Evolutionary conservation across 2,329 filamentous ascomycete genomes (phyloP).

Genomic region (Talaromyces sp.): DNA sequence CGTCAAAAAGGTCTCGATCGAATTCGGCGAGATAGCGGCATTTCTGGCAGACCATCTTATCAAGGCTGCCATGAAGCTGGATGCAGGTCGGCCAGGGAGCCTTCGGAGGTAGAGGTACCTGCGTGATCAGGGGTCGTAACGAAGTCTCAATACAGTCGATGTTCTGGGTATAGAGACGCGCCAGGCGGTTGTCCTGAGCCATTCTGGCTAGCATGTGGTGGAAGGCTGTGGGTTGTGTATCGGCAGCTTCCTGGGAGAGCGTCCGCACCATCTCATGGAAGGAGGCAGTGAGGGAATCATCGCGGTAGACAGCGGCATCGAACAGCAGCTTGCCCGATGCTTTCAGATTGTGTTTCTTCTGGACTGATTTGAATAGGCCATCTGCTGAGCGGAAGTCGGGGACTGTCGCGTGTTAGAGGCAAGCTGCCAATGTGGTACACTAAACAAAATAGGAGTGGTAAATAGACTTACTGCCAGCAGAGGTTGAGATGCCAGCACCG

Average conservation of each 20-base stretch:
- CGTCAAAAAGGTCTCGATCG: slow-evolving; percentile 74
- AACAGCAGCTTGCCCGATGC: slow-evolving; percentile 93
- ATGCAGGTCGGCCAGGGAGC: slow-evolving; percentile 91
- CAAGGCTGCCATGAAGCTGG: slow-evolving; percentile 87
- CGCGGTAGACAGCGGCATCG: slow-evolving; percentile 95
- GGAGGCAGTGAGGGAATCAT: slow-evolving; percentile 79
- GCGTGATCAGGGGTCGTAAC: slow-evolving; percentile 74
- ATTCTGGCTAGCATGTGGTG: slow-evolving; percentile 91
- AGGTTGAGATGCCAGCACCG: slow-evolving; percentile 94
- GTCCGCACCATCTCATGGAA: slow-evolving; percentile 97
- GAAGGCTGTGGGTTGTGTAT: slow-evolving; percentile 79
- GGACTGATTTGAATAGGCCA: slow-evolving; percentile 82
- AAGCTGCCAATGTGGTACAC: slow-evolving; percentile 18
- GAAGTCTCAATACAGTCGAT: slow-evolving; percentile 92
- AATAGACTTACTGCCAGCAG: slow-evolving; percentile 73
- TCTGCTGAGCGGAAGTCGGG: slow-evolving; percentile 93
- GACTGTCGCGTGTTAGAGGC: slow-evolving; percentile 52
- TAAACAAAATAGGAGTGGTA: slow-evolving; percentile 3
- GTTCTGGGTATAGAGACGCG: slow-evolving; percentile 94
- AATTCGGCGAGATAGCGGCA: slow-evolving; percentile 77
- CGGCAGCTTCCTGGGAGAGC: slow-evolving; percentile 73
- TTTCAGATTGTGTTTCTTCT: slow-evolving; percentile 85
- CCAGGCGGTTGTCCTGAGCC: slow-evolving; percentile 78
- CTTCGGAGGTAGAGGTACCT: slow-evolving; percentile 76
- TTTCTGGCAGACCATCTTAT: slow-evolving; percentile 97